These are phyloP conservation scores for Xanthoceras sorbifolium DNA, from an alignment of 345 rosid species.

Conservation along the genomic window DNA sequence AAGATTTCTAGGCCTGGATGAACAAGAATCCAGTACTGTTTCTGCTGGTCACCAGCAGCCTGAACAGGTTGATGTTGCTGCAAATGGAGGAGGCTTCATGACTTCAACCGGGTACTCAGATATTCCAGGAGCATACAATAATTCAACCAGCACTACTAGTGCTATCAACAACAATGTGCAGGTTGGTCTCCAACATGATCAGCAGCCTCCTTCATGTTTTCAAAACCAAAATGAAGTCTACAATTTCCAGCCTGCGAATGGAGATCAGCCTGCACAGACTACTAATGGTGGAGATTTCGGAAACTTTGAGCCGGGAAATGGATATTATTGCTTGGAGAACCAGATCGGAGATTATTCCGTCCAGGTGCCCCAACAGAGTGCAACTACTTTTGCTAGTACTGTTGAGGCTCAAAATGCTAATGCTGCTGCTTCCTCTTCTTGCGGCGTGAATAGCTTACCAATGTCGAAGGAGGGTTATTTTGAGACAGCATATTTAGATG, in stretches of 20 bases:
- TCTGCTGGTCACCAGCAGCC: background rate
- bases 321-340: no score
- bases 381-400: no score
- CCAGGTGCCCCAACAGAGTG: no score
- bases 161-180: background rate
- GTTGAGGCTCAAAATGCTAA: no score
- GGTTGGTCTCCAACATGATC: no score
- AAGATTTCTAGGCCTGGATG: background rate
- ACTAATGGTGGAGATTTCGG: background rate
- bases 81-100: background rate
- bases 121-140: background rate
- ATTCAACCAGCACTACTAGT: slow-evolving; percentile 2
- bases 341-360: no score
- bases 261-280: background rate
- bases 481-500: slow-evolving; percentile 7
- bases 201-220: background rate
- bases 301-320: no score
- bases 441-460: background rate
- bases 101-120: background rate
- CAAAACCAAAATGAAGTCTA: background rate
- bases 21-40: background rate
- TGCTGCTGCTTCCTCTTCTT: background rate
- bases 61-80: background rate
- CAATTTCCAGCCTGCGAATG: background rate
- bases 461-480: background rate